Evolutionary conservation across 805 yeast genomes (phyloP).

Genomic region (Wickerhamiella galacta): DNA sequence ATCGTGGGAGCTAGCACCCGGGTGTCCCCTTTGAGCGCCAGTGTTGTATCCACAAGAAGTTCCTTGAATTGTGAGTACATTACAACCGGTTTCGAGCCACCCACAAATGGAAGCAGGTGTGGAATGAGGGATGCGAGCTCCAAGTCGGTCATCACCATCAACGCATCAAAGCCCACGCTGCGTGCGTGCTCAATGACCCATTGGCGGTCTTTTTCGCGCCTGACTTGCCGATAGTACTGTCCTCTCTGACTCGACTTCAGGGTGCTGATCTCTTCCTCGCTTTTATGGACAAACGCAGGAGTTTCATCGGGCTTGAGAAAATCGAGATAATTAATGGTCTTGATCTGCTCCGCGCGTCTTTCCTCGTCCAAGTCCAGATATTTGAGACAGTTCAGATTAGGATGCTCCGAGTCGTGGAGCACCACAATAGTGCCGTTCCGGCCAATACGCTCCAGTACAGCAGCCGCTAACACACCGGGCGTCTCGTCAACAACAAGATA

Average conservation of each 20-base stretch:
- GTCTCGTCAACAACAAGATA: constrained; percentile 85
- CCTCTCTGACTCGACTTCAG: constrained; percentile 43
- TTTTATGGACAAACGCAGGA: constrained; percentile 28
- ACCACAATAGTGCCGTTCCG: constrained; percentile 52
- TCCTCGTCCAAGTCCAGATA: constrained; percentile 43
- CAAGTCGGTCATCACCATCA: constrained; percentile 57
- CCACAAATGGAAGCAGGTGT: constrained; percentile 41
- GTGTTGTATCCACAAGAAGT: constrained; percentile 54
- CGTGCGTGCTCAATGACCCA: constrained; percentile 29
- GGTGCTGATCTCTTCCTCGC: constrained; percentile 36
- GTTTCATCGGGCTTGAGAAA: constrained; percentile 60
- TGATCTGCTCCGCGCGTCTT: constrained; percentile 36
- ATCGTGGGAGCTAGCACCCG: constrained; percentile 70
- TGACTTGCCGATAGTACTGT: constrained; percentile 50
- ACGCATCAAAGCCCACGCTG: constrained; percentile 49
- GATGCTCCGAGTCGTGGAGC: constrained; percentile 85
- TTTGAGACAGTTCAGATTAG: constrained; percentile 56
- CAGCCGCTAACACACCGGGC: constrained; percentile 77
- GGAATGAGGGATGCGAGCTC: constrained; percentile 51
- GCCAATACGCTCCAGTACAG: constrained; percentile 80
- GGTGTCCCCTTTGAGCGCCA: constrained; percentile 46
- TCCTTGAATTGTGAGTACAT: constrained; percentile 74
- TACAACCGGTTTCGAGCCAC: constrained; percentile 79
- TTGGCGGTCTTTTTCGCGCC: constrained; percentile 29
- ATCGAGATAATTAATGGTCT: constrained; percentile 62